Evolutionary conservation across 768 basidiomycete species (phyloP), one percentile per base, ranked within the genome.

Genomic region (Dendrothele bispora): DNA sequence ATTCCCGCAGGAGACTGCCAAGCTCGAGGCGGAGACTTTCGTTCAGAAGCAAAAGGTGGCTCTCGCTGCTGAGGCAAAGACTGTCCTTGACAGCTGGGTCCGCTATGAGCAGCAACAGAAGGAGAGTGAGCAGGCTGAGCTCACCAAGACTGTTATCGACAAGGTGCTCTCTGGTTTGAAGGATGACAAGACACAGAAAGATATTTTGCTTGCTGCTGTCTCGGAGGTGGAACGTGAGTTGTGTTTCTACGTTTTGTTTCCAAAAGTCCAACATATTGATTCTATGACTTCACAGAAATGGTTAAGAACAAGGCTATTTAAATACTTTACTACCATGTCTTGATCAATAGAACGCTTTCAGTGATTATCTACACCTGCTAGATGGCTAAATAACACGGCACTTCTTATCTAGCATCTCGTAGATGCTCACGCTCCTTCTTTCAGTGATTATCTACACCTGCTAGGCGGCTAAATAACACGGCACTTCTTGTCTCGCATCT

Each of bases 41-140:
- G 84, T 88, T 38, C 90, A 92, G 64, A 80, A 83, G 59, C 97
- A 99, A 75, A 88, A 91, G 69, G 83, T 86, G 50, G 84, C 82
- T 35, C 73, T 98, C 61, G 84, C 94, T 25, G 54, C 88, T 36
- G 97, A 99, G 73, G 74, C 98, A 62, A 98, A 98, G 74, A 60
- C 86, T 25, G 95, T 98, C 32, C 83, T 99, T 48, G 97, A 98
- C 77, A 91, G 89, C 66, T 97, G 95, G 95, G 95, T 94, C 48
- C 89, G 97, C 64, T 94, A 85, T 71, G 95, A 98, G 77, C 95
- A 97, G 64, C 91, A 95, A 66, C 78, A 83, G 63, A 93, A 97
- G 78, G 95, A 99, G 77, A 88, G 81, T 62, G 93, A 99, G 74
- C 97, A 99, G 80, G 79, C 84, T 26, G 89, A 91, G 42, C 84